Base-by-base conservation (phyloP, 148 eudicot genomes). In the Arbutus unedo region DNA sequence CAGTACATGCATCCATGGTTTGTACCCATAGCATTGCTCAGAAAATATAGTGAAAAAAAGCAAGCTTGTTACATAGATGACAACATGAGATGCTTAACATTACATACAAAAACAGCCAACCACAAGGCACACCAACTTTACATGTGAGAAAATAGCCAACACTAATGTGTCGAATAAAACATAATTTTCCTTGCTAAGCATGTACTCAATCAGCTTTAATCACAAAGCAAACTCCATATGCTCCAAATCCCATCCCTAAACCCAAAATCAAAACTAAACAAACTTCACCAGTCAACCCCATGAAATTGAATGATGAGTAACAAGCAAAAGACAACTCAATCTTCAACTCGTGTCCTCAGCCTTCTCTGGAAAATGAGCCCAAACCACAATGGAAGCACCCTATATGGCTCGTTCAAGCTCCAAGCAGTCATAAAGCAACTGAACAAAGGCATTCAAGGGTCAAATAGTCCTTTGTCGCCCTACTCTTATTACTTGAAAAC, bases 341-440 rank as follows among this genome's bases (percentile, higher is more conserved):
- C 56, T n/a, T 7, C 76, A 53, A 19, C 41, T 19, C 23, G 45
- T 47, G n/a, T 21, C 41, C n/a, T 4, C 16, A 83, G 81, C 62
- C 83, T 75, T 31, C n/a, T 78, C 19, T 81, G 64, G 81, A 78
- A 64, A n/a, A 10, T 82, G 66, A 82, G 74, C 70, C 81, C 87
- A 3, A 78, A 56, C 76, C 67, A 83, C 77, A 60, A 82, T 1
- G 79, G 82, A 72, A 88, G 84, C 79, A 79, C 68, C 23, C 90
- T 82, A 71, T 82, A 76, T 5, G 88, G 85, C 71, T 89, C 87
- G 21, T 87, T 23, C 4, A 87, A 89, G 57, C 89, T 89, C 80
- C 85, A 77, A 13, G 88, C 87, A 2, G 83, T 89, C 56, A 54
- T 82, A 31, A 89, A 84, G 82, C 91, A 89, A 57, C 82, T 89